phyloP scores from a whole-genome alignment of 2,329 filamentous ascomycete genomes.

The Verticillium longisporum region DNA sequence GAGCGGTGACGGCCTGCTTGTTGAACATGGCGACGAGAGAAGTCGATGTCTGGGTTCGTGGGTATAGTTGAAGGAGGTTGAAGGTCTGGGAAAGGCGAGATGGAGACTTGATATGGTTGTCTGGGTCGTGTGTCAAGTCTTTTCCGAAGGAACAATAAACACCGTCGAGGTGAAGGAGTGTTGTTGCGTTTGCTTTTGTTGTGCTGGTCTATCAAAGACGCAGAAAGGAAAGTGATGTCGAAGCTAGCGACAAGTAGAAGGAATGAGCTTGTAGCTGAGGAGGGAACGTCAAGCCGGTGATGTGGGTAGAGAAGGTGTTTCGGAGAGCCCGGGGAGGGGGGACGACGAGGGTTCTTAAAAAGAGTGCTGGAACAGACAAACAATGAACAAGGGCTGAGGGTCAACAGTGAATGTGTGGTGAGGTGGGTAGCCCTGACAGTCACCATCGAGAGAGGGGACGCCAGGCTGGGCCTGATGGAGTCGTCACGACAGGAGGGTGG shows the following conservation, averaged over 20 bases:
- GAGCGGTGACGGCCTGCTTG: constrained; percentile 30
- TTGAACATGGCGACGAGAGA: constrained; percentile 30
- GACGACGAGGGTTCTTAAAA: constrained; percentile 11
- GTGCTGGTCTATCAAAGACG: constrained; percentile 45
- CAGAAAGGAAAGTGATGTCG: constrained; percentile 30
- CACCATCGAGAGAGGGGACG: background rate
- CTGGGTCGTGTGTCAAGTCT: background rate
- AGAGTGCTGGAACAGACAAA: constrained; percentile 13
- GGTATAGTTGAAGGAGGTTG: constrained; percentile 6
- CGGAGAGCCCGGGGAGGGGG: constrained; percentile 4
- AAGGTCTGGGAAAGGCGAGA: constrained; percentile 1
- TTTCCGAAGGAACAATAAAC: background rate
- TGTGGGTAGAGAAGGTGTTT: constrained; percentile 8
- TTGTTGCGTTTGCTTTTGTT: background rate
- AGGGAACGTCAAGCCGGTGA: constrained; percentile 9
- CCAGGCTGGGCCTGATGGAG: background rate
- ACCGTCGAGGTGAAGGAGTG: constrained; percentile 1
- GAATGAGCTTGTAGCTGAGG: background rate
- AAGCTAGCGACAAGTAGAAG: constrained; percentile 7
- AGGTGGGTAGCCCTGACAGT: background rate
- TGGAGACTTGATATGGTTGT: constrained; percentile 1
- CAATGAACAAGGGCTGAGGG: constrained; percentile 14
- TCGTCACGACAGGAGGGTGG: background rate
- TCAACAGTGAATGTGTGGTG: constrained; percentile 1
- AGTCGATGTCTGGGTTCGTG: constrained; percentile 7